Percentiles rank a stretch among this genome's conserved stretches.
These are phyloP conservation scores for Macrophomina phaseolina DNA, from an alignment of 2,329 filamentous ascomycete species.

Conservation along the genomic window DNA sequence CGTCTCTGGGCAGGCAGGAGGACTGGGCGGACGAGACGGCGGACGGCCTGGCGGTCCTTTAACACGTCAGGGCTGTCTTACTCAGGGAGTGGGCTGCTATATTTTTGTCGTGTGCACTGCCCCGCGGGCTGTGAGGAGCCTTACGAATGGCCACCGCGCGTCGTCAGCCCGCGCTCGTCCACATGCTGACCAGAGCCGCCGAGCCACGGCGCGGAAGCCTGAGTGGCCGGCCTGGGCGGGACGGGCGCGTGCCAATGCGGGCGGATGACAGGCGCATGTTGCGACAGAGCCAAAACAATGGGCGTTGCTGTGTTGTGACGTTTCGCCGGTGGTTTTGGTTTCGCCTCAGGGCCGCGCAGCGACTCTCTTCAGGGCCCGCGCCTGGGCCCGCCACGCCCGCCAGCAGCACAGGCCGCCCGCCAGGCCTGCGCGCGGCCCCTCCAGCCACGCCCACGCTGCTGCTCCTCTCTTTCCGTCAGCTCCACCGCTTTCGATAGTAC, in stretches of 20 bases:
- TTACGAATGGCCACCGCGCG: slow-evolving; percentile 12
- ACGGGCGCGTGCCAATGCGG: background rate
- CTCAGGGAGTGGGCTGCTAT: slow-evolving; percentile 9
- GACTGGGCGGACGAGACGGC: background rate
- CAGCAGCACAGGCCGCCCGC: too few relatives aligned
- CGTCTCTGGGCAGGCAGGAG: background rate
- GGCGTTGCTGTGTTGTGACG: background rate
- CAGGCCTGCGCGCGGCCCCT: too few relatives aligned
- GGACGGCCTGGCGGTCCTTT: background rate
- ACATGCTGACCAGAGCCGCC: background rate
- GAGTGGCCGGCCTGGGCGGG: background rate
- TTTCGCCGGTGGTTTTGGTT: too few relatives aligned
- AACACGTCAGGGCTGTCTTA: background rate
- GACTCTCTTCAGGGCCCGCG: too few relatives aligned
- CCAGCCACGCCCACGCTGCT: too few relatives aligned
- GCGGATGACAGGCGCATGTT: background rate
- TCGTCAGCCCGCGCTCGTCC: slow-evolving; percentile 19
- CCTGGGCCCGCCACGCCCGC: too few relatives aligned
- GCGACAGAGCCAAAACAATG: background rate
- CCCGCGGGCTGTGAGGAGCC: slow-evolving; percentile 9
- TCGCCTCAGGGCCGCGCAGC: too few relatives aligned
- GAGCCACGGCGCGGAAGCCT: background rate
- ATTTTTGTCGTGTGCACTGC: slow-evolving; percentile 20
- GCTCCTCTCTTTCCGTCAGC: too few relatives aligned
- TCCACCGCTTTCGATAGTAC: too few relatives aligned